A percentile compares a stretch with the other conserved stretches of the same genome.
These are phyloP conservation scores for Fraxinus xanthoxyloides DNA, from an alignment of 305 asterid genomes.

Conservation along the genomic window DNA sequence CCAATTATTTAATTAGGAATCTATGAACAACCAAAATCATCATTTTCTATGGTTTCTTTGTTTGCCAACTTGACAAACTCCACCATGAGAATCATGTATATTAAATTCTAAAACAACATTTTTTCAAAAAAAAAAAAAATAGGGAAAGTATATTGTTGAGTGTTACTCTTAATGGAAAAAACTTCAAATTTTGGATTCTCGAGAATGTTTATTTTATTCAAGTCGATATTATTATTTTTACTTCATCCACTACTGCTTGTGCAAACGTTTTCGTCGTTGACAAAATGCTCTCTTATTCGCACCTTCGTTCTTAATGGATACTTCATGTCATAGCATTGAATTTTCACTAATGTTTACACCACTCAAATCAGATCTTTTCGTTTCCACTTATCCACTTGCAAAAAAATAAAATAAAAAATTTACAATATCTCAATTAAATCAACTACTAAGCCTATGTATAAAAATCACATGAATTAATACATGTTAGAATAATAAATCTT, in stretches of 20 bases:
- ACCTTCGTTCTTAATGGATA: not conserved
- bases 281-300: not conserved
- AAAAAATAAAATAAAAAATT: no score
- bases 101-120: not conserved
- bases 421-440: not conserved
- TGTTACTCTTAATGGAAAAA: not conserved
- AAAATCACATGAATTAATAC: not conserved
- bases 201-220: not conserved
- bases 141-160: no score
- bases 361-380: not conserved
- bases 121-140: no score
- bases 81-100: constrained; percentile 21
- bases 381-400: not conserved
- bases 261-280: not conserved
- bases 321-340: not conserved
- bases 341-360: no score
- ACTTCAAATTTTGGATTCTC: not conserved
- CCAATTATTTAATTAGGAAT: constrained; percentile 19
- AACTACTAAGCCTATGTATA: not conserved
- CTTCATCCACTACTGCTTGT: not conserved
- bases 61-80: constrained; percentile 35
- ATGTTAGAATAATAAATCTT: not conserved
- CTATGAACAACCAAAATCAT: constrained; percentile 20
- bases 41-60: constrained; percentile 16
- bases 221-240: not conserved